A percentile compares a stretch with the other conserved stretches of the same genome.
Conservation (phyloP, 192 early-diverging fungal genomes). For the Linnemannia elongata region DNA sequence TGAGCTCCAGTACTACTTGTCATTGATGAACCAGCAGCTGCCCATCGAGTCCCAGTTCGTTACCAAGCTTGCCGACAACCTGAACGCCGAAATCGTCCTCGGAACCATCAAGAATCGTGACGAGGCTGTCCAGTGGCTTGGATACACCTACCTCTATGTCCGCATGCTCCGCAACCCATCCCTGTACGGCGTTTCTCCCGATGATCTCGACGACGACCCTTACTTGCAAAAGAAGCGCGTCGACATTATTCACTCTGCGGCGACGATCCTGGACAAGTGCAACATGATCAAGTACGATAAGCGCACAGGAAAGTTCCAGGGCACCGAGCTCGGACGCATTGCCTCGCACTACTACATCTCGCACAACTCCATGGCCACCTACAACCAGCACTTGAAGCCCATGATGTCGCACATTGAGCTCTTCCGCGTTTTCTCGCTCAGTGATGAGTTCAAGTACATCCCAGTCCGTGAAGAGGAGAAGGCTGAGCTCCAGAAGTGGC, state of each 20-base stretch:
- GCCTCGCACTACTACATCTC: conserved; percentile 97
- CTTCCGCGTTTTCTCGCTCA: conserved; percentile 89
- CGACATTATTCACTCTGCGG: conserved; percentile 92
- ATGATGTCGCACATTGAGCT: conserved; percentile 92
- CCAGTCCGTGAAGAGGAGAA: conserved; percentile 97
- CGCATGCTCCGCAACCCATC: conserved; percentile 94
- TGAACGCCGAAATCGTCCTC: conserved; percentile 97
- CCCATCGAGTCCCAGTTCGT: conserved; percentile 98
- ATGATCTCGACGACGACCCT: conserved; percentile 82
- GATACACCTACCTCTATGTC: conserved; percentile 96
- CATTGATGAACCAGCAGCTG: conserved; percentile 93
- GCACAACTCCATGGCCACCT: conserved; percentile 91
- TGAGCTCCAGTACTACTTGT: conserved; percentile 96
- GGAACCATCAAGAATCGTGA: conserved; percentile 93
- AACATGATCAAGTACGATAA: conserved; percentile 96
- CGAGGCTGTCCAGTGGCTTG: conserved; percentile 96
- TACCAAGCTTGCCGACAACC: conserved; percentile 85
- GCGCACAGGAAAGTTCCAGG: conserved; percentile 88
- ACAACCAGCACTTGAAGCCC: conserved; percentile 94
- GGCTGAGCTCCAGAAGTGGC: conserved; percentile 87
- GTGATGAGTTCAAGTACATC: conserved; percentile 94
- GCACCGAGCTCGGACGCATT: conserved; percentile 95
- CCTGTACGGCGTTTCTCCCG: conserved; percentile 83
- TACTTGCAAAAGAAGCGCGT: conserved; percentile 87
- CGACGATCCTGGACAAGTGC: conserved; percentile 88